phyloP scores from a whole-genome alignment of 208 protist genomes.

The Acanthamoeba lenticulata region DNA sequence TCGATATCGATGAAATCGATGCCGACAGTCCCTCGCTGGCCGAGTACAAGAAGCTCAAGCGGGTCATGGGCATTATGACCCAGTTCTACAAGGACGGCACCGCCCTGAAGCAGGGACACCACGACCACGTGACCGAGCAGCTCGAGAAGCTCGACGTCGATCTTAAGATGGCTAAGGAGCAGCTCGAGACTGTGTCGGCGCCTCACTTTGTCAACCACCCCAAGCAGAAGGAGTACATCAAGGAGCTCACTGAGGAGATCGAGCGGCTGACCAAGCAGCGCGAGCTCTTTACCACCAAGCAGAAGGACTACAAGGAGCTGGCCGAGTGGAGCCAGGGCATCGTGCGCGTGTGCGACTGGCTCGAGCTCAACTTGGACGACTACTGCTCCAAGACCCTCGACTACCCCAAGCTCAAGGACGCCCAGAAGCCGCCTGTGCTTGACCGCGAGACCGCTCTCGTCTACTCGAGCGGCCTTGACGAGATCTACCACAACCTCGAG shows the following conservation, averaged over 20 bases:
- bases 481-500: constrained; percentile 50
- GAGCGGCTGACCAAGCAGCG: constrained; percentile 18
- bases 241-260: not conserved
- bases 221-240: constrained; percentile 51
- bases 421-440: not conserved
- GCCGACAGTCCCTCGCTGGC: not conserved
- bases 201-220: not conserved
- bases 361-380: constrained; percentile 53
- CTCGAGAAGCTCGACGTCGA: constrained; percentile 30
- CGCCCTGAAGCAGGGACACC: constrained; percentile 8
- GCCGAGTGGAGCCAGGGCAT: constrained; percentile 41
- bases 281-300: constrained; percentile 7
- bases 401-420: constrained; percentile 62
- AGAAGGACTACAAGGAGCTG: constrained; percentile 27
- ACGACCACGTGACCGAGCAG: not conserved
- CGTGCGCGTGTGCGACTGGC: constrained; percentile 60
- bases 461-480: constrained; percentile 22
- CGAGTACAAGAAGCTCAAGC: constrained; percentile 51
- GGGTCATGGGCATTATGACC: constrained; percentile 38
- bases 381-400: constrained; percentile 52
- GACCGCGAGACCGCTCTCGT: not conserved
- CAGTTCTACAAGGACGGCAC: constrained; percentile 61
- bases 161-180: constrained; percentile 24
- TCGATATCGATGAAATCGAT: constrained; percentile 36
- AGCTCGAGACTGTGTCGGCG: not conserved